Percentiles rank a stretch among this genome's conserved stretches.
Evolutionary conservation across 129 eudicot species (phyloP).

Genomic region (sunflower (Helianthus annuus)): HanXRQr2.0-SUNRISE NC_035448.2:107545361-107545860

Average conservation of each 20-base stretch:
- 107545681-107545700: slow-evolving; percentile 81
- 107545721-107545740: slow-evolving; percentile 68
- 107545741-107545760: slow-evolving; percentile 77
- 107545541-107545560: neutral
- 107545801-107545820: slow-evolving; percentile 35
- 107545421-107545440: too few relatives aligned
- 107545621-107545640: neutral
- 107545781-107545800: slow-evolving; percentile 16
- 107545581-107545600: neutral
- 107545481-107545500: too few relatives aligned
- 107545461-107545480: too few relatives aligned
- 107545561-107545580: neutral
- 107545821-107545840: slow-evolving; percentile 14
- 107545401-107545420: too few relatives aligned
- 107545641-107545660: slow-evolving; percentile 52
- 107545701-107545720: slow-evolving; percentile 76
- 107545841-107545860: neutral
- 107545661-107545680: slow-evolving; percentile 82
- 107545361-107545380: too few relatives aligned
- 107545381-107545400: too few relatives aligned
- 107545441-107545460: too few relatives aligned
- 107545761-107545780: slow-evolving; percentile 90
- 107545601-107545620: neutral
- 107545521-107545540: neutral
- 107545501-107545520: too few relatives aligned